These are phyloP conservation scores for Dactylellina haptotyla DNA, from an alignment of 2,329 filamentous ascomycete genomes.

Conservation along the genomic window DNA sequence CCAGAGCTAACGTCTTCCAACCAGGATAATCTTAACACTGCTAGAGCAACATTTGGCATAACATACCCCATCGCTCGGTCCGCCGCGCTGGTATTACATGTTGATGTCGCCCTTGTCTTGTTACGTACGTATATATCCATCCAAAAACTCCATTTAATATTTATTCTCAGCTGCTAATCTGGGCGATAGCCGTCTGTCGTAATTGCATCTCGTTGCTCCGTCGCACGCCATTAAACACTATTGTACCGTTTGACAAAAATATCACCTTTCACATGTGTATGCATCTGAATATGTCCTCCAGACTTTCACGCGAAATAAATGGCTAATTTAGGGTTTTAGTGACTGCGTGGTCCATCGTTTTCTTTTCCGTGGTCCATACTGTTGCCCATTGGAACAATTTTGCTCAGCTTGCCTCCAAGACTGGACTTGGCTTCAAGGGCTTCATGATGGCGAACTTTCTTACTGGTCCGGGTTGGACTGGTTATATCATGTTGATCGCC, in stretches of 20 bases:
- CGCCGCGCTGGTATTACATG: slow-evolving; percentile 79
- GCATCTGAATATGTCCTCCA: not conserved
- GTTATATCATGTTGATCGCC: slow-evolving; percentile 82
- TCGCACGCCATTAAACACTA: slow-evolving; percentile 83
- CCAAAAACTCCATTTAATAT: too few species aligned
- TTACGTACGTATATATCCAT: slow-evolving; percentile 65
- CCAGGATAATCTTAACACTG: slow-evolving; percentile 72
- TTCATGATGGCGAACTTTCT: slow-evolving; percentile 80
- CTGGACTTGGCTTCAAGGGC: slow-evolving; percentile 80
- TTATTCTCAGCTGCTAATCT: not conserved
- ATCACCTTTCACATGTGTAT: slow-evolving; percentile 83
- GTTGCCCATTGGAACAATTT: slow-evolving; percentile 90
- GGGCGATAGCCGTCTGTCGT: slow-evolving; percentile 72
- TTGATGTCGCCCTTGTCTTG: slow-evolving; percentile 81
- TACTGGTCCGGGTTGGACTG: slow-evolving; percentile 84
- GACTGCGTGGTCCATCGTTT: slow-evolving; percentile 86
- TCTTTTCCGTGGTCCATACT: slow-evolving; percentile 87
- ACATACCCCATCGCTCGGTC: slow-evolving; percentile 81
- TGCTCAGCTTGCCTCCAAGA: slow-evolving; percentile 77
- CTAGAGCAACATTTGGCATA: slow-evolving; percentile 75
- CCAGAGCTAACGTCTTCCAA: not conserved
- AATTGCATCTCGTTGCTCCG: slow-evolving; percentile 83
- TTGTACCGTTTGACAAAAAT: slow-evolving; percentile 85
- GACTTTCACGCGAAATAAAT: slow-evolving; percentile 2
- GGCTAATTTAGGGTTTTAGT: slow-evolving; percentile 58